phyloP scores from a whole-genome alignment of 306 rosid species.

The Lathyrus oleraceus region DNA sequence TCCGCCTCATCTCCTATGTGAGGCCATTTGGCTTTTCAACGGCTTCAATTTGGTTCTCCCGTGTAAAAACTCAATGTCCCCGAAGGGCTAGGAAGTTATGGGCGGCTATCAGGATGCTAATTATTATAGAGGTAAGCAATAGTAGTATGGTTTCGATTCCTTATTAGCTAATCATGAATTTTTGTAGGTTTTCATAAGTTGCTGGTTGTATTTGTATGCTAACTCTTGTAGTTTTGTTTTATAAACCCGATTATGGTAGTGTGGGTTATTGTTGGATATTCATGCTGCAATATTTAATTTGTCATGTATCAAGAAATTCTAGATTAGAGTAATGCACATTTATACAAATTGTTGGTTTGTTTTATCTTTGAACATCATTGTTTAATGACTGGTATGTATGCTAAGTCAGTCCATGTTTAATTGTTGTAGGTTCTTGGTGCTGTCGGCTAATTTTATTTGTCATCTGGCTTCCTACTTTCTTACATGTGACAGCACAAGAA shows the following conservation, averaged over 20 bases:
- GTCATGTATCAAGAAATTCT: not conserved
- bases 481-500: constrained; percentile 59
- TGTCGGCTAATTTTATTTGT: constrained; percentile 58
- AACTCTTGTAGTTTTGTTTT: constrained; percentile 2
- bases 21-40: constrained; percentile 35
- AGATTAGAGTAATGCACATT: too few relatives aligned
- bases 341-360: too few relatives aligned
- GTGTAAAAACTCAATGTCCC: constrained; percentile 68
- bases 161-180: not conserved
- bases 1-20: constrained; percentile 38
- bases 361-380: too few relatives aligned
- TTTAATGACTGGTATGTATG: not conserved
- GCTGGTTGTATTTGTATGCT: not conserved
- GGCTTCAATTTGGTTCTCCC: constrained; percentile 34
- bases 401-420: constrained; percentile 33
- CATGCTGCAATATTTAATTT: constrained; percentile 14
- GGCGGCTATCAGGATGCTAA: constrained; percentile 53
- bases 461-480: constrained; percentile 68
- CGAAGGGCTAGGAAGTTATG: constrained; percentile 80
- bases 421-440: constrained; percentile 75
- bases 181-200: constrained; percentile 11
- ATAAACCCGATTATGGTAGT: not conserved
- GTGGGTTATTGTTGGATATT: constrained; percentile 8
- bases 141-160: constrained; percentile 18
- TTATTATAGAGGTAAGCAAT: constrained; percentile 50